Percentiles rank a stretch among this genome's conserved stretches.
These are phyloP conservation scores for Sarocladium brachiariae DNA, from an alignment of 2,329 filamentous ascomycete genomes.

Conservation along the genomic window DNA sequence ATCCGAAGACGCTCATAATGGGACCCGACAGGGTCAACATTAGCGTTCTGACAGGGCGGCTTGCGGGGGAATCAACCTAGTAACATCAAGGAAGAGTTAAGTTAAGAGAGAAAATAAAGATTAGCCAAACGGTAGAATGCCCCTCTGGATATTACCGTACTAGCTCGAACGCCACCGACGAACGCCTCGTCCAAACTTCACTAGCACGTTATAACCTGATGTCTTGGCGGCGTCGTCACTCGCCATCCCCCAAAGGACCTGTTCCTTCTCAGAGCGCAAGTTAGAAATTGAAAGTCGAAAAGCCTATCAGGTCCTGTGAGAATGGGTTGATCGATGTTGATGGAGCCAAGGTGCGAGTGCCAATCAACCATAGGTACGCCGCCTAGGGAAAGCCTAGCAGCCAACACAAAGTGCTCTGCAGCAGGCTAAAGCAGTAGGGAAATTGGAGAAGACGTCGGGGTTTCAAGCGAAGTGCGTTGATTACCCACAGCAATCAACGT, in stretches of 20 bases:
- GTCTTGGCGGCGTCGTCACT: background rate
- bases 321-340: background rate
- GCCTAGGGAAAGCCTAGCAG: no score
- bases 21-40: no score
- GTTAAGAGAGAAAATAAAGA: background rate
- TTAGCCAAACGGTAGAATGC: slow-evolving; percentile 3
- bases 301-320: no score
- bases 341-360: background rate
- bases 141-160: background rate
- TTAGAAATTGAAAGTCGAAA: no score
- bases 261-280: background rate
- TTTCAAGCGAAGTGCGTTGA: background rate
- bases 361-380: no score
- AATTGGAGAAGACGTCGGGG: background rate
- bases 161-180: background rate
- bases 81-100: no score
- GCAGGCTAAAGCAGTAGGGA: slow-evolving; percentile 4
- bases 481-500: slow-evolving; percentile 3
- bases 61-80: no score
- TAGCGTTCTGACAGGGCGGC: no score
- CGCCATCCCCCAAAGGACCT: background rate
- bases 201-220: background rate
- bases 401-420: background rate
- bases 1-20: no score
- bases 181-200: slow-evolving; percentile 1